Conservation (phyloP, 2,329 filamentous ascomycete species). For the Talaromyces marneffei region DNA sequence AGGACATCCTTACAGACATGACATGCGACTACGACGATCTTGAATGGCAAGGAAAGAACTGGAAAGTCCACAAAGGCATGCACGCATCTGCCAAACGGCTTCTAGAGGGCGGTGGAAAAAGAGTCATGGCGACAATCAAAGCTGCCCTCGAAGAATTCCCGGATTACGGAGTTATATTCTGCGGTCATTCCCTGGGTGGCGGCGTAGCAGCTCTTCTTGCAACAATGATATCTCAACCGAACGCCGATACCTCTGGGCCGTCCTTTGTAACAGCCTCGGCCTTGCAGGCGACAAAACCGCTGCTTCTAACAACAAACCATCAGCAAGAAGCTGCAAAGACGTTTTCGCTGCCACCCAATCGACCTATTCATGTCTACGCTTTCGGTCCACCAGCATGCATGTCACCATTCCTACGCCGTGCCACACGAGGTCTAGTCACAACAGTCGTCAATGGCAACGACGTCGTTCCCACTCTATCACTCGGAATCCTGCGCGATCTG, state of each 20-base stretch:
- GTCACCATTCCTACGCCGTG: constrained; percentile 62
- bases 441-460: constrained; percentile 68
- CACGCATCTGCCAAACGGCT: constrained; percentile 65
- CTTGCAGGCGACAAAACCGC: constrained; percentile 31
- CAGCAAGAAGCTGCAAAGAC: constrained; percentile 19
- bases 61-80: constrained; percentile 69
- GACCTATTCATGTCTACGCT: constrained; percentile 72
- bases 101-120: constrained; percentile 61
- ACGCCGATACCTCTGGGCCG: constrained; percentile 43
- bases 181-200: constrained; percentile 64
- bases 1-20: constrained; percentile 68
- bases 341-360: constrained; percentile 57
- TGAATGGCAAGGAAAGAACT: constrained; percentile 54
- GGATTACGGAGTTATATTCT: constrained; percentile 64
- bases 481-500: constrained; percentile 69
- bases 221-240: constrained; percentile 63
- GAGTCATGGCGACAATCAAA: constrained; percentile 60
- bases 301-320: constrained; percentile 30
- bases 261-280: constrained; percentile 57
- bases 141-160: constrained; percentile 61
- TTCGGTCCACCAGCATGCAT: constrained; percentile 70
- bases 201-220: constrained; percentile 65
- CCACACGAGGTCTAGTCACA: constrained; percentile 68
- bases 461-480: constrained; percentile 65
- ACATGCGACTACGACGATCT: constrained; percentile 65